These are phyloP conservation scores for Ophiostoma triangulosporum DNA, from an alignment of 2,329 filamentous ascomycete species.

Conservation along the genomic window DNA sequence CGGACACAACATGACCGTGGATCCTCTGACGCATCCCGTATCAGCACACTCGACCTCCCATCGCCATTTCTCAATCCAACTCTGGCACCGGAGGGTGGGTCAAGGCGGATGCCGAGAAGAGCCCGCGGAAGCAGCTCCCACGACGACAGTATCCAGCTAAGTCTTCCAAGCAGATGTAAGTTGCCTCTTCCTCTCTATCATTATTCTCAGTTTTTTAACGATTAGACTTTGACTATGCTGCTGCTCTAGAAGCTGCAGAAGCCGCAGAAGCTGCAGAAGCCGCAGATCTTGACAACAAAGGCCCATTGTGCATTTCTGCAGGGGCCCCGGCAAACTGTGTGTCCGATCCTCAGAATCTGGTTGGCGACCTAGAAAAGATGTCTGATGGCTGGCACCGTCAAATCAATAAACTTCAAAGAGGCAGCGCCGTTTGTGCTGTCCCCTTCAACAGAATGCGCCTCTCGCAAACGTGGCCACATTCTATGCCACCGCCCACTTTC, in stretches of 20 bases:
- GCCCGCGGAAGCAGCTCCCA: background rate
- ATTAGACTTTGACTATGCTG: background rate
- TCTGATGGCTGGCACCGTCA: constrained; percentile 4
- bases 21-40: constrained; percentile 4
- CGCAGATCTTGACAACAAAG: background rate
- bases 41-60: constrained; percentile 11
- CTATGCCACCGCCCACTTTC: background rate
- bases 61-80: background rate
- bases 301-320: background rate
- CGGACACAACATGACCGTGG: background rate
- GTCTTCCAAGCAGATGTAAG: background rate
- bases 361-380: constrained; percentile 2
- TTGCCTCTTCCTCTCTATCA: background rate
- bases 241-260: background rate
- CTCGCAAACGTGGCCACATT: constrained; percentile 3
- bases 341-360: background rate
- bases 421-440: background rate
- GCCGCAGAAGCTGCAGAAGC: background rate
- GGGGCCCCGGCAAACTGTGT: background rate
- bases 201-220: background rate
- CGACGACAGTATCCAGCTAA: background rate
- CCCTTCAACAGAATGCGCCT: background rate
- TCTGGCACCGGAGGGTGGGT: background rate
- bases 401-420: background rate
- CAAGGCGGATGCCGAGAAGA: background rate